Base-by-base conservation (phyloP, 202 grass and related monocot species). In the Carex sylvatica region DNA sequence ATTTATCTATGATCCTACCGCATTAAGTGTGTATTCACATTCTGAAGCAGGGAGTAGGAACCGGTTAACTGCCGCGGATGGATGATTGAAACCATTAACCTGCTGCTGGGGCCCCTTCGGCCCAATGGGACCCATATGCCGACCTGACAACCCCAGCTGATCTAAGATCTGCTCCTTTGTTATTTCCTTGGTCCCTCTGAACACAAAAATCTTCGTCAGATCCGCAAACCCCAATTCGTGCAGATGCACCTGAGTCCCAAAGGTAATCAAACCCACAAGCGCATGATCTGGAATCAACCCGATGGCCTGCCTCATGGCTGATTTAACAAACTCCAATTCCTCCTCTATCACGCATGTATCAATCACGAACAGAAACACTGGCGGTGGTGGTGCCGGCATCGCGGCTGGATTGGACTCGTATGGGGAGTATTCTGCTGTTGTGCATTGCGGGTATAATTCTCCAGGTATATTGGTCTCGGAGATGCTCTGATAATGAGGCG, bases 261-360 rank as follows among this genome's bases (percentile, higher is more conserved):
- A 99, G 5, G 96, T 96, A 6, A 99, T 87, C 58, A 99, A 80
- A 22, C 96, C 96, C 0, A 99, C 93, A 46, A 99, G 96, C 11
- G 96, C 93, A 46, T 96, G 87, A 59, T 99, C 96, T 0, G 96
- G 96, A 14, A 96, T 85, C 38, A 99, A 91, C 44, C 89, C 91
- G 6, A 93, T 87, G 56, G 96, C 89, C 67, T 92, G 90, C 33
- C 93, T 89, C 93, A 99, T 93, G 66, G 93, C 89, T 71, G 91
- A 89, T 83, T 92, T 96, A 24, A 96, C 81, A 24, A 81, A 93
- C 59, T 86, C 96, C 40, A 99, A 88, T 86, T 99, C 96, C 89
- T 99, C 96, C 86, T 99, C 96, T 69, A 99, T 99, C 51, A 99
- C 73, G 81, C 96, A 99, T 15, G 93, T 99, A 47, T 99, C 96